Percentiles rank a stretch among this genome's conserved stretches.
Conservation (phyloP, 2,329 filamentous ascomycete species). For the Cladophialophora bantiana region DNA sequence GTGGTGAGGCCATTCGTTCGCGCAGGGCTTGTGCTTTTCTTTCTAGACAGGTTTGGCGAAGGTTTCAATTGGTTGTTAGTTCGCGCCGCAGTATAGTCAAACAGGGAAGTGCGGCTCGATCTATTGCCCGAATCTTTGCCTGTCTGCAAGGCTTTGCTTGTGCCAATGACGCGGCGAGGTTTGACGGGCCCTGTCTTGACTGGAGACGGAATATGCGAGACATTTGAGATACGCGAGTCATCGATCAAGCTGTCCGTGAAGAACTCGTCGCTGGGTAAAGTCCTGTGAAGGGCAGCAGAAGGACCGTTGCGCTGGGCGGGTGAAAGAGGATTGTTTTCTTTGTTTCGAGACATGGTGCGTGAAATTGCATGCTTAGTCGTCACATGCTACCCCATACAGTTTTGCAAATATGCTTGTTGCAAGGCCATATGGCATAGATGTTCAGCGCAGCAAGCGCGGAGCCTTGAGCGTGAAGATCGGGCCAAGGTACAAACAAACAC, state of each 20-base stretch:
- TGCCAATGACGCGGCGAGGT: conserved; percentile 46
- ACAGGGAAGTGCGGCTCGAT: conserved; percentile 22
- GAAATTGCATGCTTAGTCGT: conserved; percentile 25
- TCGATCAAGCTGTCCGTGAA: conserved; percentile 42
- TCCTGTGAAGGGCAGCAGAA: conserved; percentile 19
- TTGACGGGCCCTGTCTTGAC: conserved; percentile 30
- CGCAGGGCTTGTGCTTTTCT: conserved; percentile 44
- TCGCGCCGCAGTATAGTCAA: conserved; percentile 33
- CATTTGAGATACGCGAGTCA: conserved; percentile 28
- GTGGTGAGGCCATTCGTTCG: conserved; percentile 34
- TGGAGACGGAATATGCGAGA: conserved; percentile 35
- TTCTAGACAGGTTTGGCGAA: conserved; percentile 33
- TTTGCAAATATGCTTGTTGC: not conserved
- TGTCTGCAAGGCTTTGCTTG: conserved; percentile 49
- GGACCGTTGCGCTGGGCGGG: conserved; percentile 28
- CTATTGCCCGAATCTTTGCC: conserved; percentile 49
- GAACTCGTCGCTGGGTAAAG: conserved; percentile 38
- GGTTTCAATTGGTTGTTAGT: conserved; percentile 31
- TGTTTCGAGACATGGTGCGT: conserved; percentile 38
- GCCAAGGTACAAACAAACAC: conserved; percentile 28
- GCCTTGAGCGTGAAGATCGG: conserved; percentile 2
- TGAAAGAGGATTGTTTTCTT: conserved; percentile 37
- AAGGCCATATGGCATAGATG: conserved; percentile 4
- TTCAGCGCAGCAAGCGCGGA: conserved; percentile 4
- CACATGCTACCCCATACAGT: conserved; percentile 29